These are phyloP conservation scores for Smallanthus sonchifolius DNA, from an alignment of 129 eudicot species.

Conservation along the genomic window DNA sequence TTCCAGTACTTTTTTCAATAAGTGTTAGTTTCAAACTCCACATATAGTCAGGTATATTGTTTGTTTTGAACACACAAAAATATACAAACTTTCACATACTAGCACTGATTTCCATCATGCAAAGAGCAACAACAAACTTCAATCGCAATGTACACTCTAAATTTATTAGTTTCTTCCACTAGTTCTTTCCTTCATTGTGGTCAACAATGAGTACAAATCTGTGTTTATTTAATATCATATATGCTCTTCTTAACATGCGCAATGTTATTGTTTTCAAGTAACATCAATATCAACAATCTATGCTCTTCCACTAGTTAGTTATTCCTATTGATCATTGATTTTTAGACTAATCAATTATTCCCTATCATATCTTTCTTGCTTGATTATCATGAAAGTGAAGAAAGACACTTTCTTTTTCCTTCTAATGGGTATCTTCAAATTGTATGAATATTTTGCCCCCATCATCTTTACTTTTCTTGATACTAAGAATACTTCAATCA, in stretches of 20 bases:
- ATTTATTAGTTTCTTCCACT: background rate
- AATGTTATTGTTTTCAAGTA: background rate
- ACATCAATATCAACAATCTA: conserved; percentile 10
- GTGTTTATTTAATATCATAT: background rate
- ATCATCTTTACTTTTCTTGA: background rate
- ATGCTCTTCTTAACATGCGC: background rate
- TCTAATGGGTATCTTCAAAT: conserved; percentile 9
- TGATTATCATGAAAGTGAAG: conserved; percentile 21
- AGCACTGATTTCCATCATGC: background rate
- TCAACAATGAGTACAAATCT: too few species aligned
- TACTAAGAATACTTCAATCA: conserved; percentile 24
- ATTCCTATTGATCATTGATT: conserved; percentile 11
- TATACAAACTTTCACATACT: background rate
- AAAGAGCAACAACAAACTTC: background rate
- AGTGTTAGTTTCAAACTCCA: too few species aligned
- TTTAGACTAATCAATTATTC: background rate
- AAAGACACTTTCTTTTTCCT: background rate
- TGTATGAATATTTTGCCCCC: conserved; percentile 10
- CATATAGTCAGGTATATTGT: too few species aligned
- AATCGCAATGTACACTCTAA: background rate
- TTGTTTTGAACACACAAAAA: too few species aligned
- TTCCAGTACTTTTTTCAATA: too few species aligned
- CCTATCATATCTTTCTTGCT: conserved; percentile 7
- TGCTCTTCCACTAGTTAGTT: too few species aligned
- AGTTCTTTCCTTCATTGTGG: background rate